phyloP scores from a whole-genome alignment of 2,329 filamentous ascomycete genomes.

The Zopfia rhizophila region DNA sequence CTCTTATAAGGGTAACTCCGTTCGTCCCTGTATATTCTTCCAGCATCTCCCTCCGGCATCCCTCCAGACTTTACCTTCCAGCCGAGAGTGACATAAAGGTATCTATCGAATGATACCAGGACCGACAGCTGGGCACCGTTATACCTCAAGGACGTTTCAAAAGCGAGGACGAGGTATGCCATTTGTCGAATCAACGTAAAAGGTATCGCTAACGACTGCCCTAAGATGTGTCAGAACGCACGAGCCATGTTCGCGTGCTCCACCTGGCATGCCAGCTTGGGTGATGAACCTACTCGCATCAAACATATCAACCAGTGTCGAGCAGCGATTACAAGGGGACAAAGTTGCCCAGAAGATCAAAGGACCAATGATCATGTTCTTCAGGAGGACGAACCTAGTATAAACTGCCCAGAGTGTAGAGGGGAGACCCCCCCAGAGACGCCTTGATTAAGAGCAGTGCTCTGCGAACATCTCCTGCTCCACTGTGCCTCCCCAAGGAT shows the following conservation, averaged over 20 bases:
- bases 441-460: too few species aligned
- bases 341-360: conserved; percentile 12
- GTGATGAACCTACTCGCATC: conserved; percentile 13
- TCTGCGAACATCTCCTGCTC: too few species aligned
- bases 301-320: conserved; percentile 15
- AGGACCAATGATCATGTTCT: conserved; percentile 15
- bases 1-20: conserved; percentile 6
- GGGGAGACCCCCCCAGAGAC: too few species aligned
- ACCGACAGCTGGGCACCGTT: conserved; percentile 10
- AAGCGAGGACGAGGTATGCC: conserved; percentile 9
- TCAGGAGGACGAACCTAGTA: too few species aligned
- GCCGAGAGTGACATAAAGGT: too few species aligned
- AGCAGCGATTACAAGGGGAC: conserved; percentile 8
- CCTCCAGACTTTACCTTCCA: conserved; percentile 5
- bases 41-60: conserved; percentile 1
- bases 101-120: conserved; percentile 8
- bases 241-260: conserved; percentile 17
- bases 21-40: conserved; percentile 6
- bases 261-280: conserved; percentile 14
- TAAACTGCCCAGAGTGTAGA: too few species aligned
- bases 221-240: conserved; percentile 18
- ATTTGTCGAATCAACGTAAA: conserved; percentile 9
- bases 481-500: too few species aligned
- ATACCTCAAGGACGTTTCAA: conserved; percentile 8
- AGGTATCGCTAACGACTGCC: conserved; percentile 10